phyloP scores from a whole-genome alignment of 2,329 filamentous ascomycete genomes.

The Alternaria conjuncta region DNA sequence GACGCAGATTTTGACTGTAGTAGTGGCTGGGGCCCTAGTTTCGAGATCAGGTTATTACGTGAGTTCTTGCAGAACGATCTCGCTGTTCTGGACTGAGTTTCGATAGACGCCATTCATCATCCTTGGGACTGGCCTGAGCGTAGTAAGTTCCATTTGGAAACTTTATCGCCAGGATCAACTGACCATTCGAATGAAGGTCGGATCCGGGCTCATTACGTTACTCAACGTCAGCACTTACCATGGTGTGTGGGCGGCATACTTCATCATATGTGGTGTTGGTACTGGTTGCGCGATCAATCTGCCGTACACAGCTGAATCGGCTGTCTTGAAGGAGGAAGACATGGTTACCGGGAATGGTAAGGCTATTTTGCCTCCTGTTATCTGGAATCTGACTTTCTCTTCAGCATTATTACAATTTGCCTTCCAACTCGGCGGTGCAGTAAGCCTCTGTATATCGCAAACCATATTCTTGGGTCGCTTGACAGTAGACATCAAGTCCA shows the following conservation, averaged over 20 bases:
- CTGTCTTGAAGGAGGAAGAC: conserved; percentile 3
- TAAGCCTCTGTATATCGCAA: background rate
- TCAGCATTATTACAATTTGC: background rate
- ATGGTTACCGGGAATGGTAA: background rate
- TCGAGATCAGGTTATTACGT: background rate
- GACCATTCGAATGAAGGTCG: background rate
- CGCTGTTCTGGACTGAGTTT: background rate
- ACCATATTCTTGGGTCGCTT: background rate
- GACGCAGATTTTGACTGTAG: background rate
- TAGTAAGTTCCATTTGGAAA: background rate
- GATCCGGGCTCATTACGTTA: conserved; percentile 6
- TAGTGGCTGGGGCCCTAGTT: background rate
- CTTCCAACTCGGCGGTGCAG: background rate
- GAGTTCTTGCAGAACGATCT: no score
- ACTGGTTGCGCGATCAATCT: conserved; percentile 11
- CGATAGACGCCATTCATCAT: background rate
- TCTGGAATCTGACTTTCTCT: background rate
- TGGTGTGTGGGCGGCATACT: conserved; percentile 5
- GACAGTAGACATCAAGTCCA: background rate
- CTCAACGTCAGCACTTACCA: conserved; percentile 1
- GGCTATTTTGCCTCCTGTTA: background rate
- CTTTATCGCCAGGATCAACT: background rate
- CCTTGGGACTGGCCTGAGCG: background rate
- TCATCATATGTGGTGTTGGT: conserved; percentile 11
- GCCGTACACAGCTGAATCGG: conserved; percentile 8